Conservation (phyloP, 2,329 filamentous ascomycete genomes). For the Malbranchea cinnamomea region DNA sequence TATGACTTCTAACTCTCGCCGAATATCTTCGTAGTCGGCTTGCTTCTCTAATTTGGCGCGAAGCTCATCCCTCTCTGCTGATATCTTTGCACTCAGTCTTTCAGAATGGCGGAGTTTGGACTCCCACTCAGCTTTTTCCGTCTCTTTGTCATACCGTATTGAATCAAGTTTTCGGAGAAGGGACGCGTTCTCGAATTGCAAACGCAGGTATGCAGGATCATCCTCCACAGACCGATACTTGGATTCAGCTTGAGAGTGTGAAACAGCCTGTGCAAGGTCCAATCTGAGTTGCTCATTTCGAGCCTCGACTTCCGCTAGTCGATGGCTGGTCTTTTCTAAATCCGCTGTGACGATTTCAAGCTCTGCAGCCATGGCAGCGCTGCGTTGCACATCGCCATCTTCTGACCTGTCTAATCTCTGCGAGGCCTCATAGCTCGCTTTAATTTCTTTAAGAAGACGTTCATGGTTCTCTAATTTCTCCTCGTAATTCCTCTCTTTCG, state of each 20-base stretch:
- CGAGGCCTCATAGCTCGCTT: conserved; percentile 92
- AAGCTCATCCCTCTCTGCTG: conserved; percentile 66
- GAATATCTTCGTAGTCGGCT: conserved; percentile 91
- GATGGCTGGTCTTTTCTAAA: conserved; percentile 71
- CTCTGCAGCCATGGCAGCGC: conserved; percentile 69
- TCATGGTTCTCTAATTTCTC: conserved; percentile 95
- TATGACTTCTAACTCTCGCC: conserved; percentile 87
- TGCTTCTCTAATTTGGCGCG: conserved; percentile 74
- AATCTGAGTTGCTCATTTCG: conserved; percentile 86
- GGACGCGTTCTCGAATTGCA: conserved; percentile 86
- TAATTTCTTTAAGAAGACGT: conserved; percentile 78
- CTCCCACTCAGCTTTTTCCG: conserved; percentile 62
- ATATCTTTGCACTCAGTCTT: conserved; percentile 57
- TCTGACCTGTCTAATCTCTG: conserved; percentile 69
- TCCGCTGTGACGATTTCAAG: conserved; percentile 88
- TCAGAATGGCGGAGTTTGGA: conserved; percentile 63
- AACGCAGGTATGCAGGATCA: conserved; percentile 72
- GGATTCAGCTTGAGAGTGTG: conserved; percentile 47
- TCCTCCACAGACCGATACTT: conserved; percentile 57
- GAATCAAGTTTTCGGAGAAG: conserved; percentile 79
- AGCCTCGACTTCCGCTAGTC: conserved; percentile 80
- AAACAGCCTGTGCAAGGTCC: conserved; percentile 79
- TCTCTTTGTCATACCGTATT: conserved; percentile 67
- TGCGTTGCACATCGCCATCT: conserved; percentile 40
- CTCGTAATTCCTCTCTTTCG: conserved; percentile 79